phyloP scores from a whole-genome alignment of 352 stramenopile genomes.

The Phytophthora europaea region DNA sequence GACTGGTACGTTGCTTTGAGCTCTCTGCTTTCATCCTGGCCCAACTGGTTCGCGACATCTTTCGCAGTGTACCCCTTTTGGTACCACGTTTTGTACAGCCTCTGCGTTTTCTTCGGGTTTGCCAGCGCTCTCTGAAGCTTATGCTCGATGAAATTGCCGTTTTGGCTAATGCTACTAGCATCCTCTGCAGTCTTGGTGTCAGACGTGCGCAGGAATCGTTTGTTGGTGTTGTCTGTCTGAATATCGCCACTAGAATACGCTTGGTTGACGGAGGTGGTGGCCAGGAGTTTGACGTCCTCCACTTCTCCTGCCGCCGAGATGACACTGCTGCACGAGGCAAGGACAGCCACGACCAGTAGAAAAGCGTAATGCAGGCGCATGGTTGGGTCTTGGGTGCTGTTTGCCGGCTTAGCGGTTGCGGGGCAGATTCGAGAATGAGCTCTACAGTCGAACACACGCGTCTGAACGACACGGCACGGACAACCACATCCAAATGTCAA shows the following conservation, averaged over 20 bases:
- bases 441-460: not conserved
- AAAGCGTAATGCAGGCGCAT: conserved; percentile 20
- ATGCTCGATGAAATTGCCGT: conserved; percentile 16
- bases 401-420: not conserved
- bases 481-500: conserved; percentile 1
- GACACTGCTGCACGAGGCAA: not conserved
- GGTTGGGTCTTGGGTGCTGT: not conserved
- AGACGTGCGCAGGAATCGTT: not conserved
- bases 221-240: not conserved
- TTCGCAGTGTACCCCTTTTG: conserved; percentile 21
- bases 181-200: not conserved
- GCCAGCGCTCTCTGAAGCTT: conserved; percentile 23
- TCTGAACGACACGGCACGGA: not conserved
- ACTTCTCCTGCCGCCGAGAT: not conserved
- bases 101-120: conserved; percentile 28
- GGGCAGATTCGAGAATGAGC: conserved; percentile 13
- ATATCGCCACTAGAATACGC: not conserved
- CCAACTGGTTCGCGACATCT: conserved; percentile 10
- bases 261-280: not conserved
- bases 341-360: conserved; percentile 1
- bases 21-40: conserved; percentile 17
- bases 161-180: not conserved
- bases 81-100: conserved; percentile 23
- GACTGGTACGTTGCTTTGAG: conserved; percentile 20
- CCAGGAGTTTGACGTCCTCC: not conserved